These are phyloP conservation scores for Aquilaria yunnanensis DNA, from an alignment of 345 rosid species.

Conservation along the genomic window DNA sequence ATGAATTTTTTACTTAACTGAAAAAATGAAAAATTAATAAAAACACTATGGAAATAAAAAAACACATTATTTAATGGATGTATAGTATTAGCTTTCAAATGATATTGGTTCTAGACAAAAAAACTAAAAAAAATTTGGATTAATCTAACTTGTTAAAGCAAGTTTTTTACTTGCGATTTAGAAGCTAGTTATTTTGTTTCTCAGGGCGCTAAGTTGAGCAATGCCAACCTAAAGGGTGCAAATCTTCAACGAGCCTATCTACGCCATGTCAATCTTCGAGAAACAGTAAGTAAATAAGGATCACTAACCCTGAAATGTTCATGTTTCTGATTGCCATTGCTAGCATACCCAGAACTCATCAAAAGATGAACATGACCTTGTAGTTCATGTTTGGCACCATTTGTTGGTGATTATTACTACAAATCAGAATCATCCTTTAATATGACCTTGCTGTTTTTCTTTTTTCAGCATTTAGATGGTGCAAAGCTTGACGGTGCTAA, in stretches of 20 bases:
- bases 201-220: constrained; percentile 85
- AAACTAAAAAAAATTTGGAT: too few relatives aligned
- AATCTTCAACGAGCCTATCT: constrained; percentile 92
- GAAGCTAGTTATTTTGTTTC: background rate
- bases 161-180: too few relatives aligned
- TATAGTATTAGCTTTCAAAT: too few relatives aligned
- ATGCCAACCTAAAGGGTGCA: constrained; percentile 85
- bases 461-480: constrained; percentile 68
- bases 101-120: too few relatives aligned
- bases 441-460: background rate
- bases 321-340: too few relatives aligned
- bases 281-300: constrained; percentile 50
- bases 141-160: too few relatives aligned
- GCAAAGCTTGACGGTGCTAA: constrained; percentile 91
- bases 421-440: background rate
- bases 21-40: too few relatives aligned
- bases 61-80: too few relatives aligned
- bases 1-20: too few relatives aligned
- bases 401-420: background rate
- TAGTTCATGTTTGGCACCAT: background rate
- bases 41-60: too few relatives aligned
- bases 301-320: too few relatives aligned
- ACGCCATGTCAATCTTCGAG: constrained; percentile 78
- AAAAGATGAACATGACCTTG: background rate
- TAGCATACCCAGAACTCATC: too few relatives aligned